phyloP scores from a whole-genome alignment of 1,139 yeast genomes.

The Lodderomyces pseudojiufengensis region DNA sequence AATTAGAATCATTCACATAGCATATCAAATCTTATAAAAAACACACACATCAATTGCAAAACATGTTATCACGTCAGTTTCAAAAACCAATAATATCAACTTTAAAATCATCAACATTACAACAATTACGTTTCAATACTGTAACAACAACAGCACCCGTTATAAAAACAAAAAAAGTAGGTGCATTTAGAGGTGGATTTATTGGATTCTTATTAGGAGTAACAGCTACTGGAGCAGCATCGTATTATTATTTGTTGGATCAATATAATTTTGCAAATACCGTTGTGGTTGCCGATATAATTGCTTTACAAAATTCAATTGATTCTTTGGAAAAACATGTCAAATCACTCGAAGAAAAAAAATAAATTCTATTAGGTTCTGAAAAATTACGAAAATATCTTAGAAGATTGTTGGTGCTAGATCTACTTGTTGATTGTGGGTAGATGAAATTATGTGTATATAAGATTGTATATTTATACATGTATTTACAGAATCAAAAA shows the following conservation, averaged over 20 bases:
- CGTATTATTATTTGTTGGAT: slow-evolving; percentile 75
- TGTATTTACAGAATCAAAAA: background rate
- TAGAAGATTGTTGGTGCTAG: too few species aligned
- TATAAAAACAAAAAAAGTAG: slow-evolving; percentile 38
- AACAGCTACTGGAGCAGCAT: slow-evolving; percentile 66
- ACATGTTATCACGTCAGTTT: slow-evolving; percentile 21
- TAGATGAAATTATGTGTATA: background rate
- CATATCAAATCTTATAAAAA: background rate
- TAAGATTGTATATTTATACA: background rate
- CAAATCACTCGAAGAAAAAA: slow-evolving; percentile 47
- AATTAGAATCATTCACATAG: slow-evolving; percentile 14
- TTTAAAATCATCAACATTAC: slow-evolving; percentile 22
- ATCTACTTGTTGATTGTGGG: too few species aligned
- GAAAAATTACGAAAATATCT: too few species aligned
- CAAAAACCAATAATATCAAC: slow-evolving; percentile 12
- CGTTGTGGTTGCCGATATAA: slow-evolving; percentile 71
- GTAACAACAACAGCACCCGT: slow-evolving; percentile 17
- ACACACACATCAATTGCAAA: background rate
- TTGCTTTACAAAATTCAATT: slow-evolving; percentile 65
- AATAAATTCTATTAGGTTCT: slow-evolving; percentile 17
- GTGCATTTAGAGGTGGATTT: slow-evolving; percentile 65
- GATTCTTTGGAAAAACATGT: slow-evolving; percentile 65
- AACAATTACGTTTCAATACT: slow-evolving; percentile 8
- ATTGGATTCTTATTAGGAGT: slow-evolving; percentile 79
- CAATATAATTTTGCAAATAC: slow-evolving; percentile 72